Percentiles rank a stretch among this genome's conserved stretches.
Evolutionary conservation across 805 yeast genomes (phyloP).

Genomic region (Candida verbasci): DNA sequence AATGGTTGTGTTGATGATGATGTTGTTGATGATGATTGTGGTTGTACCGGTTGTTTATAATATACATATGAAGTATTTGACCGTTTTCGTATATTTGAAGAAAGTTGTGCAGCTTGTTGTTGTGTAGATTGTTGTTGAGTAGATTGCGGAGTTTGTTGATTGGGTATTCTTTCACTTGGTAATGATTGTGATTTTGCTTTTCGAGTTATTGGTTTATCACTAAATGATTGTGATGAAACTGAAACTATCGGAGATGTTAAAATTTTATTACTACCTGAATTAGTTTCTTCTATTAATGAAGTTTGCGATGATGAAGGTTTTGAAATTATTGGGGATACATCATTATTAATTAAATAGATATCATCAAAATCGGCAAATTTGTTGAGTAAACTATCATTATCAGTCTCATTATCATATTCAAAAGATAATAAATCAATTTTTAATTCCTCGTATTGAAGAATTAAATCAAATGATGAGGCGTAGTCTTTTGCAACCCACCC

Average conservation of each 20-base stretch:
- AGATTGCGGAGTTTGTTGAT: slow-evolving; percentile 4
- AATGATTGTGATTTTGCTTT: slow-evolving; percentile 32
- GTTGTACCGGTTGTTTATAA: slow-evolving; percentile 14
- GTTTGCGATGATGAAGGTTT: not conserved
- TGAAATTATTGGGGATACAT: slow-evolving; percentile 5
- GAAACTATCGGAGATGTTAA: slow-evolving; percentile 30
- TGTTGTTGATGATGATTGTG: too few relatives aligned
- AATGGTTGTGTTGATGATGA: slow-evolving; percentile 10
- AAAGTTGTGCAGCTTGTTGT: not conserved
- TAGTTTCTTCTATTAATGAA: not conserved
- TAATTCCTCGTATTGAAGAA: slow-evolving; percentile 19
- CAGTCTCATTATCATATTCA: not conserved
- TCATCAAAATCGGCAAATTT: not conserved
- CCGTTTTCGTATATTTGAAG: slow-evolving; percentile 12
- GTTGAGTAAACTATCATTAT: not conserved
- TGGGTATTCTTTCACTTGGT: slow-evolving; percentile 19
- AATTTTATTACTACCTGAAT: slow-evolving; percentile 17
- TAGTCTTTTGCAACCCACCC: slow-evolving; percentile 33
- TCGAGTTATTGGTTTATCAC: not conserved
- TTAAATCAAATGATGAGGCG: slow-evolving; percentile 26
- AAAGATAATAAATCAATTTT: slow-evolving; percentile 16
- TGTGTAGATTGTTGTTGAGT: slow-evolving; percentile 5
- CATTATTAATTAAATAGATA: not conserved
- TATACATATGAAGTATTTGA: slow-evolving; percentile 19
- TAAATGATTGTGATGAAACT: slow-evolving; percentile 13